Evolutionary conservation across 306 rosid genomes (phyloP).

Genomic region (Vigna radiata): DNA sequence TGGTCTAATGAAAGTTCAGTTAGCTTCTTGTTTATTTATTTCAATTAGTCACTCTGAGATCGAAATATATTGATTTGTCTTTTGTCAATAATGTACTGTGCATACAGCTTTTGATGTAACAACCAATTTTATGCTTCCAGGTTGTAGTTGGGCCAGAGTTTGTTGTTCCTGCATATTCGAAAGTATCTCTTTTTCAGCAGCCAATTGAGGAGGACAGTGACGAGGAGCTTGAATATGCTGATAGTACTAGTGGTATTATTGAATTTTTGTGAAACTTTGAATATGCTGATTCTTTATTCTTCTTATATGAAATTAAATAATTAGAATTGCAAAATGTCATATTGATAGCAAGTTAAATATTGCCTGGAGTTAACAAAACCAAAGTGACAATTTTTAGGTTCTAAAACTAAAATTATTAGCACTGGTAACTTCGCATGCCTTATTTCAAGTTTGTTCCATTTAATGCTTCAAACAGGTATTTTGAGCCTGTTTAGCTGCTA

Average conservation of each 20-base stretch:
- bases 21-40: slow-evolving; percentile 4
- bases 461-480: slow-evolving; percentile 25
- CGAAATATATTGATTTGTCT: slow-evolving; percentile 21
- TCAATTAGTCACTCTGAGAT: slow-evolving; percentile 22
- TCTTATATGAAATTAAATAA: slow-evolving; percentile 24
- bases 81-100: slow-evolving; percentile 33
- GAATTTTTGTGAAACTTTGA: slow-evolving; percentile 51
- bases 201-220: slow-evolving; percentile 94
- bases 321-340: slow-evolving; percentile 27
- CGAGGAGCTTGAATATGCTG: slow-evolving; percentile 98
- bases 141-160: slow-evolving; percentile 78
- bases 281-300: background rate
- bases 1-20: slow-evolving; percentile 21
- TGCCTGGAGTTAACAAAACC: slow-evolving; percentile 2
- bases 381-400: slow-evolving; percentile 16
- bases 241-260: slow-evolving; percentile 74
- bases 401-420: slow-evolving; percentile 19
- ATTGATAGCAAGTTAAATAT: slow-evolving; percentile 31
- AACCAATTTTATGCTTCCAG: slow-evolving; percentile 60
- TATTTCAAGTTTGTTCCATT: background rate
- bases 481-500: slow-evolving; percentile 8
- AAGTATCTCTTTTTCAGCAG: slow-evolving; percentile 82
- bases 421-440: background rate
- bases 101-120: slow-evolving; percentile 27
- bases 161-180: slow-evolving; percentile 83